phyloP scores from a whole-genome alignment of 805 yeast genomes.

The Pichia pseudocactophila region DNA sequence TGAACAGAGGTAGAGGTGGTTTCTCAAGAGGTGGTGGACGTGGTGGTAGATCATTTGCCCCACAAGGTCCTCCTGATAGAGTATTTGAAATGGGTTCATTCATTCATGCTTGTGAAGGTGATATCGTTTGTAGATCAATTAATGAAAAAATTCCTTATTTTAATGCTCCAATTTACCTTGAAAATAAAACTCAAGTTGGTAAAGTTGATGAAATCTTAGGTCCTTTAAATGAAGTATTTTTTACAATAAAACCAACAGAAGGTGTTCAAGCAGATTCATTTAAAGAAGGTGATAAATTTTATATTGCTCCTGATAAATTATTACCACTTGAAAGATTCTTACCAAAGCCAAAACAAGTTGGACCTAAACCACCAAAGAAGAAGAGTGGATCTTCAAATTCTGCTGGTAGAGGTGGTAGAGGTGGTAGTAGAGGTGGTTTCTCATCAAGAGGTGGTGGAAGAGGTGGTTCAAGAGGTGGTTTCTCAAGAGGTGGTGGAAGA shows the following conservation, averaged over 20 bases:
- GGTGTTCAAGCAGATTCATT: constrained; percentile 93
- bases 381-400: constrained; percentile 42
- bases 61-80: constrained; percentile 93
- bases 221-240: constrained; percentile 94
- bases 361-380: constrained; percentile 73
- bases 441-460: constrained; percentile 16
- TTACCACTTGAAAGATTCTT: constrained; percentile 93
- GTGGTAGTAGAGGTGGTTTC: constrained; percentile 32
- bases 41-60: constrained; percentile 55
- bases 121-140: constrained; percentile 90
- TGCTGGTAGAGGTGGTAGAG: constrained; percentile 37
- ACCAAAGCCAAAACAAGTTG: constrained; percentile 88
- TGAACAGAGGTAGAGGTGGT: constrained; percentile 67
- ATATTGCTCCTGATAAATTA: constrained; percentile 88
- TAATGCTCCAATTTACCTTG: constrained; percentile 96
- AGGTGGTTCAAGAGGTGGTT: constrained; percentile 29
- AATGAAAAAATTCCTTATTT: constrained; percentile 94
- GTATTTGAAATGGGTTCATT: constrained; percentile 94
- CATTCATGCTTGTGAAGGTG: constrained; percentile 91
- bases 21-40: constrained; percentile 55
- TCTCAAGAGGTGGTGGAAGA: constrained; percentile 20
- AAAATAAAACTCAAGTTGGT: constrained; percentile 93
- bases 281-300: constrained; percentile 93
- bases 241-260: constrained; percentile 92
- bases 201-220: constrained; percentile 98